These are phyloP conservation scores for Kuraishia cidri DNA, from an alignment of 805 yeast species.

Conservation along the genomic window DNA sequence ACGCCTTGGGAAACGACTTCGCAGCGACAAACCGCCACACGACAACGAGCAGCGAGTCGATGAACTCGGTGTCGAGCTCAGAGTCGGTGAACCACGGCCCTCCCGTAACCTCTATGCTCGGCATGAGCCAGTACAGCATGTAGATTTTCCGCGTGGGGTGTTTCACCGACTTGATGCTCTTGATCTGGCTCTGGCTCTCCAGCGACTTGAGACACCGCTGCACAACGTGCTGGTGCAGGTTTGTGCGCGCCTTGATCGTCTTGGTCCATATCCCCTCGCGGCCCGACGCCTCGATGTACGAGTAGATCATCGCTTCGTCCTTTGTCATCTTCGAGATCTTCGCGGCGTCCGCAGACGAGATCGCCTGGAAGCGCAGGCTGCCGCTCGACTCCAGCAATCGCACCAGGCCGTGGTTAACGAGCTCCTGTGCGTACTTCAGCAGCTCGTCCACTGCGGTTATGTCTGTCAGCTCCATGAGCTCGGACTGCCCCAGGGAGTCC, in stretches of 20 bases:
- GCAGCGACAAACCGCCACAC: constrained; percentile 83
- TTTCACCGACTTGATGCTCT: constrained; percentile 83
- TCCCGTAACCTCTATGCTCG: constrained; percentile 93
- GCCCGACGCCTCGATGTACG: constrained; percentile 86
- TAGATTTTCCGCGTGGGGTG: constrained; percentile 91
- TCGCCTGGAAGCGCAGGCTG: constrained; percentile 67
- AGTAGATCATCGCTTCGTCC: constrained; percentile 87
- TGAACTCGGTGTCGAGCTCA: constrained; percentile 90
- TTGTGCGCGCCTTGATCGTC: constrained; percentile 80
- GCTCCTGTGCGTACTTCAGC: constrained; percentile 33
- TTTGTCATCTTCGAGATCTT: constrained; percentile 70
- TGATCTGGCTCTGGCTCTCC: constrained; percentile 77
- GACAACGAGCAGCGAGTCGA: constrained; percentile 72
- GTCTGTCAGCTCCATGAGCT: constrained; percentile 44
- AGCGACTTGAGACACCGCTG: constrained; percentile 70
- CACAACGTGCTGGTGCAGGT: constrained; percentile 88
- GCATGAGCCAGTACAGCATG: constrained; percentile 90
- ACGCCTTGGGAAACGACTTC: constrained; percentile 68
- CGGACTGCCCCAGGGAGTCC: constrained; percentile 52
- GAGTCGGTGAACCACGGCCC: constrained; percentile 99
- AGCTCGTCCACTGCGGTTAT: constrained; percentile 30
- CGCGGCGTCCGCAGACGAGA: constrained; percentile 62
- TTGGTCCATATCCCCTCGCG: constrained; percentile 97
- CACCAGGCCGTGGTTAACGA: constrained; percentile 41
- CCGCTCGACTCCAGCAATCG: constrained; percentile 63